Percentiles rank a stretch among this genome's conserved stretches.
Conservation (phyloP, 2,329 filamentous ascomycete genomes). For the Clarireedia paspali region DNA sequence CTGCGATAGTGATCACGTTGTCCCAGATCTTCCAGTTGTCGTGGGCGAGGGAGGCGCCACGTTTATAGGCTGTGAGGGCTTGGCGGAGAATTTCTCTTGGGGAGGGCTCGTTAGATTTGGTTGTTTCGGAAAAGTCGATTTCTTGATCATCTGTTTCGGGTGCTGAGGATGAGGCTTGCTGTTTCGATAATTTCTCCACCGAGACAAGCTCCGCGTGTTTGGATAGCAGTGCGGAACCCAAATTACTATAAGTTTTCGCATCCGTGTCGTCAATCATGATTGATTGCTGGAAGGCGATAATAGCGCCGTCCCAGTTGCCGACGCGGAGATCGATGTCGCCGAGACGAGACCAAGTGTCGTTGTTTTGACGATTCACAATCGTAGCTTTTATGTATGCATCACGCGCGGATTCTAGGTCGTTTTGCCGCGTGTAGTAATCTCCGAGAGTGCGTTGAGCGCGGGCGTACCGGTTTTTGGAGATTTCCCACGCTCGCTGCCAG, state of each 20-base stretch:
- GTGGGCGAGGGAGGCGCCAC: conserved; percentile 73
- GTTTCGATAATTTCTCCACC: conserved; percentile 31
- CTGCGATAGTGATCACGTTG: conserved; percentile 83
- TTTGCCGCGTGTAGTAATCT: conserved; percentile 62
- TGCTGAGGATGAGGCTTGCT: conserved; percentile 21
- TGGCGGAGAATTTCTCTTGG: conserved; percentile 52
- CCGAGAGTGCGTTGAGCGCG: conserved; percentile 84
- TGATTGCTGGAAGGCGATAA: conserved; percentile 73
- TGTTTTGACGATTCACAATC: conserved; percentile 70
- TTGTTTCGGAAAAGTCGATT: neutral
- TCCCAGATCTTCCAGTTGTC: conserved; percentile 94
- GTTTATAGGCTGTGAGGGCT: conserved; percentile 77
- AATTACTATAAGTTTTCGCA: conserved; percentile 89
- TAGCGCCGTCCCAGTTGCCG: conserved; percentile 67
- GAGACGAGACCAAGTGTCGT: conserved; percentile 80
- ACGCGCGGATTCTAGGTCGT: conserved; percentile 61
- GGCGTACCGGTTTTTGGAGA: conserved; percentile 73
- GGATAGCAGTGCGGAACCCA: conserved; percentile 75
- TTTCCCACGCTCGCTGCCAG: conserved; percentile 82
- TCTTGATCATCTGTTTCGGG: neutral
- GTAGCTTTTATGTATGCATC: conserved; percentile 75
- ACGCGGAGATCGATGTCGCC: conserved; percentile 82
- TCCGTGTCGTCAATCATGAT: conserved; percentile 84
- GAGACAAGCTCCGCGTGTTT: conserved; percentile 47
- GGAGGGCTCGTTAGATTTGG: conserved; percentile 20